A percentile compares a stretch with the other conserved stretches of the same genome.
Evolutionary conservation across 495 filamentous ascomycete species (phyloP).

Genomic region (Penicillium nucicola): DNA sequence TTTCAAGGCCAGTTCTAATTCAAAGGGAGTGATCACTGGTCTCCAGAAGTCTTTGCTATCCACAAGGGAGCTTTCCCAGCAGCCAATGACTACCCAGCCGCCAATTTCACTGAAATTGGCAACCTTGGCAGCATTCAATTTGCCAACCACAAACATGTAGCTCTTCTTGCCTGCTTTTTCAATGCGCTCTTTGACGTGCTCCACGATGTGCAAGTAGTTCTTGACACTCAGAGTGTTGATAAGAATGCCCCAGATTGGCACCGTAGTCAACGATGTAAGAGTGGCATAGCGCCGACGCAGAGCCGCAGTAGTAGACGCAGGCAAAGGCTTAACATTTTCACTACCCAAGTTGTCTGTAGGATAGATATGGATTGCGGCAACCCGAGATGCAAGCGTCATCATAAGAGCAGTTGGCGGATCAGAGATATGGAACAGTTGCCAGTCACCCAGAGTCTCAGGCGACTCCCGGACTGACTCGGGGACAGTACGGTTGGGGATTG

Average conservation of each 20-base stretch:
- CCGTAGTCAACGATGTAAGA: conserved; percentile 75
- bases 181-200: conserved; percentile 67
- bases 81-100: conserved; percentile 96
- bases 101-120: conserved; percentile 95
- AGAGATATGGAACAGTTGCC: conserved; percentile 87
- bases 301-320: conserved; percentile 51
- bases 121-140: conserved; percentile 91
- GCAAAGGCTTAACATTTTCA: conserved; percentile 37
- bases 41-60: conserved; percentile 81
- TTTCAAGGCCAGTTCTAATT: conserved; percentile 71
- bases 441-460: conserved; percentile 57
- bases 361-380: conserved; percentile 74
- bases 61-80: conserved; percentile 93
- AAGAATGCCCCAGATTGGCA: conserved; percentile 82
- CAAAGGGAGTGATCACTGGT: conserved; percentile 89
- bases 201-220: conserved; percentile 81
- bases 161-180: conserved; percentile 79
- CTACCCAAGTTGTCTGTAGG: conserved; percentile 47
- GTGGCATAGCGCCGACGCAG: conserved; percentile 86
- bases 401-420: conserved; percentile 80
- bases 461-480: conserved; percentile 48
- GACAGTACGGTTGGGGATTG: conserved; percentile 79
- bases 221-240: conserved; percentile 91
- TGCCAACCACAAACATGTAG: conserved; percentile 95
- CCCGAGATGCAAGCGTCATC: conserved; percentile 80